phyloP scores from a whole-genome alignment of 2,329 filamentous ascomycete species.

The Colletotrichum tanaceti region DNA sequence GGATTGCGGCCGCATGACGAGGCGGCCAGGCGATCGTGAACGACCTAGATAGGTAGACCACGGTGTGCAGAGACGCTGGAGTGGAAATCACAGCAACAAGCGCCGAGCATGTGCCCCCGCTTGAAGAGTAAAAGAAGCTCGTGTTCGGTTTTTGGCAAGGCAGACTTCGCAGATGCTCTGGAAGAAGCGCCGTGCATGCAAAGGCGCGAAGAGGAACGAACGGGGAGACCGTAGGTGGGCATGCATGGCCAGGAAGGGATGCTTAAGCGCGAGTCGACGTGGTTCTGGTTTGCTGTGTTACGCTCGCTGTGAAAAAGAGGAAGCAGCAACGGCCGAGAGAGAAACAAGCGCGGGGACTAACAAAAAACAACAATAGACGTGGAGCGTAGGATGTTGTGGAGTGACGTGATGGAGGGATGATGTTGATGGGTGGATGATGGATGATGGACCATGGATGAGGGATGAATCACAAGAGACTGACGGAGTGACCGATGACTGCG shows the following conservation, averaged over 20 bases:
- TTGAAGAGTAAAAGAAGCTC: slow-evolving; percentile 1
- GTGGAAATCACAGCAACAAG: not conserved
- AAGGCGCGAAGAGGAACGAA: not conserved
- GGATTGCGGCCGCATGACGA: slow-evolving; percentile 9
- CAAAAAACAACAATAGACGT: not conserved
- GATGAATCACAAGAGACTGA: not conserved
- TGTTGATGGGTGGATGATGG: not conserved
- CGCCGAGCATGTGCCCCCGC: not conserved
- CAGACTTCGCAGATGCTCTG: slow-evolving; percentile 23
- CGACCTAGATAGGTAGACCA: no score
- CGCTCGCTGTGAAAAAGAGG: slow-evolving; percentile 5
- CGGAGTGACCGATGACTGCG: slow-evolving; percentile 13
- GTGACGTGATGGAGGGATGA: not conserved
- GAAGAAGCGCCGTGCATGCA: slow-evolving; percentile 2
- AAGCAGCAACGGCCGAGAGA: not conserved
- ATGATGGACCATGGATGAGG: not conserved
- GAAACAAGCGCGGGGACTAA: slow-evolving; percentile 5
- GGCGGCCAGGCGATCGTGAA: slow-evolving; percentile 24
- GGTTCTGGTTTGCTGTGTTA: slow-evolving; percentile 36
- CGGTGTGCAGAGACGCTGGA: no score
- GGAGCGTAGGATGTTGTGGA: not conserved
- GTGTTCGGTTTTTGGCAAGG: slow-evolving; percentile 24
- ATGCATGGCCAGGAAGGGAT: not conserved
- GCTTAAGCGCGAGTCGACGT: slow-evolving; percentile 7
- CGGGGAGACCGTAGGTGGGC: slow-evolving; percentile 19